phyloP scores from a whole-genome alignment of 2,329 filamentous ascomycete species.

The Decorospora gaudefroyi region DNA sequence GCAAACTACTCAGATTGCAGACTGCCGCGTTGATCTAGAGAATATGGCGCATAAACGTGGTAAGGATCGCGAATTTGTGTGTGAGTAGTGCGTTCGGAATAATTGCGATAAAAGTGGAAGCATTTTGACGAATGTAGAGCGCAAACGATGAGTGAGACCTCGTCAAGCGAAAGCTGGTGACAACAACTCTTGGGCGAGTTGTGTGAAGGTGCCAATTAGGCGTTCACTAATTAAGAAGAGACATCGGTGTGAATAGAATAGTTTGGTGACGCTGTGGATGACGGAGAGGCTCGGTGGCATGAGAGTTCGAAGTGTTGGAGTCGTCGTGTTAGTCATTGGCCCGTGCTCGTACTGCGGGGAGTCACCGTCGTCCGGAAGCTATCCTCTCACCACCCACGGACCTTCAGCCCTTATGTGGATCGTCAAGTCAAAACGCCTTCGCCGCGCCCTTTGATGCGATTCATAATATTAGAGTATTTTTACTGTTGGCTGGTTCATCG shows the following conservation, averaged over 20 bases:
- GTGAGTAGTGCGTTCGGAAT: constrained; percentile 56
- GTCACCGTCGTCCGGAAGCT: constrained; percentile 9
- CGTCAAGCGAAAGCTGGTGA: constrained; percentile 22
- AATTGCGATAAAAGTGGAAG: constrained; percentile 53
- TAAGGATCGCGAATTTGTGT: constrained; percentile 58
- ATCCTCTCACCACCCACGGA: constrained; percentile 7
- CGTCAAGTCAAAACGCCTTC: constrained; percentile 10
- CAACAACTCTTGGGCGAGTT: constrained; percentile 31
- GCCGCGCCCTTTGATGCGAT: constrained; percentile 10
- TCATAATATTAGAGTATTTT: too few relatives aligned
- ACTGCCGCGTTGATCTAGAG: constrained; percentile 15
- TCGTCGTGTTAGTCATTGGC: constrained; percentile 16
- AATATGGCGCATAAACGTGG: constrained; percentile 15
- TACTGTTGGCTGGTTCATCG: too few relatives aligned
- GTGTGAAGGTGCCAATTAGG: constrained; percentile 31
- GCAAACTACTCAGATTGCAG: constrained; percentile 6
- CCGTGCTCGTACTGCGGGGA: constrained; percentile 14
- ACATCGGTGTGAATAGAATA: constrained; percentile 14
- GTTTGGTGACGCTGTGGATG: constrained; percentile 2
- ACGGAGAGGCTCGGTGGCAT: constrained; percentile 3
- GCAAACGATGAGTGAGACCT: constrained; percentile 31
- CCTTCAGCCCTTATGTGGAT: constrained; percentile 3
- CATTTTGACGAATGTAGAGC: constrained; percentile 53
- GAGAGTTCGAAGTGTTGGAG: constrained; percentile 8
- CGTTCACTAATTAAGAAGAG: constrained; percentile 23